These are phyloP conservation scores for Chrysoporthe deuterocubensis DNA, from an alignment of 2,329 filamentous ascomycete genomes.

Conservation along the genomic window DNA sequence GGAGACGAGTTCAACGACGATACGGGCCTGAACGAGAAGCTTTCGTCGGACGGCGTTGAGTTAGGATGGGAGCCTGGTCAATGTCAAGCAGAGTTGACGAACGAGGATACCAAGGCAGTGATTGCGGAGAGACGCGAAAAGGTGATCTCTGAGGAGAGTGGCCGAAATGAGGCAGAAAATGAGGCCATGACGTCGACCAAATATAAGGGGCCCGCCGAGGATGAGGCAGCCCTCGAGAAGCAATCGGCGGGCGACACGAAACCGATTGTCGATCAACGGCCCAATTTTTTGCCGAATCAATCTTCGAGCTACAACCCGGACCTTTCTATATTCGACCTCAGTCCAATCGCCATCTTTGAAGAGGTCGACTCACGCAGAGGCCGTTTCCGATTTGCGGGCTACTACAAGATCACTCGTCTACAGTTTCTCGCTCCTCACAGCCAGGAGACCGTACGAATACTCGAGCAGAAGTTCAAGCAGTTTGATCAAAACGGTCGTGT, in stretches of 20 bases:
- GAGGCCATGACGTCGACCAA: not conserved
- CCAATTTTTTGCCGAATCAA: not conserved
- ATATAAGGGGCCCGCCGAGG: not conserved
- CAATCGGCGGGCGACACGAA: not conserved
- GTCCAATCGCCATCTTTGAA: constrained; percentile 6
- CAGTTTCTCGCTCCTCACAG: constrained; percentile 3
- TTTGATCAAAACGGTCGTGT: constrained; percentile 1
- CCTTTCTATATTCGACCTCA: not conserved
- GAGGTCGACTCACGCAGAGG: not conserved
- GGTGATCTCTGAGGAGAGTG: not conserved
- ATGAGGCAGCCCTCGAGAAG: not conserved
- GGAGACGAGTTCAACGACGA: not conserved
- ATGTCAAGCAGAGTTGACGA: not conserved
- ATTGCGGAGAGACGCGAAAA: not conserved
- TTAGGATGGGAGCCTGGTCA: not conserved
- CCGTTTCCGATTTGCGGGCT: constrained; percentile 6
- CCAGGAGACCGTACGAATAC: not conserved
- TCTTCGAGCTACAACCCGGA: not conserved
- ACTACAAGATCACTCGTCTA: constrained; percentile 9
- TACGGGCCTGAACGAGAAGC: not conserved
- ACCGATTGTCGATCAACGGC: not conserved
- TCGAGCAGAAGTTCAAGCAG: constrained; percentile 7
- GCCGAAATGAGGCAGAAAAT: not conserved
- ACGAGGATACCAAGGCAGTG: not conserved
- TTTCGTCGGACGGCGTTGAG: not conserved